Percentiles rank a stretch among this genome's conserved stretches.
phyloP scores from a whole-genome alignment of 768 basidiomycete genomes.

The Astraeus odoratus region DNA sequence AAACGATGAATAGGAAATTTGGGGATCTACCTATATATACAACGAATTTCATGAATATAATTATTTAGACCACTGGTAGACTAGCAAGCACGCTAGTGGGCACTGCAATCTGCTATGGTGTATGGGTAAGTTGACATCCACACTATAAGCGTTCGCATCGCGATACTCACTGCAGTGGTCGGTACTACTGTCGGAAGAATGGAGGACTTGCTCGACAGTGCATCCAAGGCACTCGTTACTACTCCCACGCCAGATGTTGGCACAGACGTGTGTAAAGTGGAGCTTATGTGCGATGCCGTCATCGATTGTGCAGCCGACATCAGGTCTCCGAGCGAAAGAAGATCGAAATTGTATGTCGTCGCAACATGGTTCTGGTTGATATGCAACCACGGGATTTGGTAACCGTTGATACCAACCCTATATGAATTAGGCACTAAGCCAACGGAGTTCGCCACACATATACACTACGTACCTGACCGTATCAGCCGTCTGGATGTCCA shows the following conservation, averaged over 20 bases:
- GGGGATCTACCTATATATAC: too few relatives aligned
- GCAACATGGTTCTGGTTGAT: constrained; percentile 47
- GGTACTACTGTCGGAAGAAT: neutral
- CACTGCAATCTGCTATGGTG: neutral
- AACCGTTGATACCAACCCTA: constrained; percentile 46
- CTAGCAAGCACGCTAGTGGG: neutral
- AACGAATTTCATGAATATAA: too few relatives aligned
- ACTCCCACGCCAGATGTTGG: neutral
- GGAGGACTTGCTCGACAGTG: neutral
- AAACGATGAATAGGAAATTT: too few relatives aligned
- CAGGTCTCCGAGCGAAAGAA: constrained; percentile 15
- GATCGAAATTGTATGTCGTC: constrained; percentile 34
- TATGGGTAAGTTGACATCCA: neutral
- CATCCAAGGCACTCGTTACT: neutral
- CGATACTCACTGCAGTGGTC: neutral
- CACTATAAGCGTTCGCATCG: neutral
- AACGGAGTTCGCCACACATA: neutral
- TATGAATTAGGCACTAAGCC: neutral
- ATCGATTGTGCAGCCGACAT: constrained; percentile 11
- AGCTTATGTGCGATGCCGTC: constrained; percentile 1
- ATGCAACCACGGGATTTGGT: constrained; percentile 60
- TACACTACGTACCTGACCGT: constrained; percentile 31
- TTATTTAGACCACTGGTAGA: neutral
- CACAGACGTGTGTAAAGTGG: neutral
- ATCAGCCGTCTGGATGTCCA: constrained; percentile 47